Conservation (phyloP, 306 rosid genomes). For the Cotoneaster glaucophyllus region DNA sequence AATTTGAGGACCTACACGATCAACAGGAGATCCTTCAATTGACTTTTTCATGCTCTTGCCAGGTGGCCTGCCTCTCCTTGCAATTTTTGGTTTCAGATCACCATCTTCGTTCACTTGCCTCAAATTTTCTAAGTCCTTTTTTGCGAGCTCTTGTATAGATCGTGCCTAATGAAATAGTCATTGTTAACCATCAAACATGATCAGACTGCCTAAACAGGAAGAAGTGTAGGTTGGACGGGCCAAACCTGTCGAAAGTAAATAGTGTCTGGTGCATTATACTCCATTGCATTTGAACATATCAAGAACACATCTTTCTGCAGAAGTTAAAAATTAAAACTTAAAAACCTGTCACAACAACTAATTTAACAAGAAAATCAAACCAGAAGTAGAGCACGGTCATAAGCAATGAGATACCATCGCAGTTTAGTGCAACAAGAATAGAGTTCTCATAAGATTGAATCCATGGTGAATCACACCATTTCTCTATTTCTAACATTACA, state of each 20-base stretch:
- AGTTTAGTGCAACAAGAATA: not conserved
- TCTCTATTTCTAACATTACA: not conserved
- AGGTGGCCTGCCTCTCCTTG: conserved; percentile 86
- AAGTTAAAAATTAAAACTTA: conserved; percentile 22
- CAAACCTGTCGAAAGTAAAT: conserved; percentile 84
- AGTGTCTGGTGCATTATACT: conserved; percentile 72
- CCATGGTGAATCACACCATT: not conserved
- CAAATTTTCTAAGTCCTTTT: conserved; percentile 81
- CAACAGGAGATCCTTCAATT: conserved; percentile 37
- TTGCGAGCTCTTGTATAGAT: conserved; percentile 75
- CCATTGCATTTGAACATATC: conserved; percentile 93
- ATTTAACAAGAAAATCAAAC: not conserved
- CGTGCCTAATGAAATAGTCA: conserved; percentile 56
- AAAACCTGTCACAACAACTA: not conserved
- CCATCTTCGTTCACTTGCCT: conserved; percentile 72
- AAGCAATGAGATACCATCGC: not conserved
- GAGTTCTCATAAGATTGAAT: not conserved
- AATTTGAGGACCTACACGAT: conserved; percentile 44
- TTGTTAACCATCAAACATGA: not conserved
- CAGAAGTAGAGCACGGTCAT: not conserved
- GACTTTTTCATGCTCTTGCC: conserved; percentile 60
- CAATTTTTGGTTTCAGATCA: conserved; percentile 62
- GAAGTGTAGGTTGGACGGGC: conserved; percentile 8
- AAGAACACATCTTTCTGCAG: conserved; percentile 79
- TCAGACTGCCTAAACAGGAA: not conserved